Evolutionary conservation across 2,329 filamentous ascomycete species (phyloP), one percentile per base, ranked within the genome.

Genomic region (Microsporum ferrugineum): DNA sequence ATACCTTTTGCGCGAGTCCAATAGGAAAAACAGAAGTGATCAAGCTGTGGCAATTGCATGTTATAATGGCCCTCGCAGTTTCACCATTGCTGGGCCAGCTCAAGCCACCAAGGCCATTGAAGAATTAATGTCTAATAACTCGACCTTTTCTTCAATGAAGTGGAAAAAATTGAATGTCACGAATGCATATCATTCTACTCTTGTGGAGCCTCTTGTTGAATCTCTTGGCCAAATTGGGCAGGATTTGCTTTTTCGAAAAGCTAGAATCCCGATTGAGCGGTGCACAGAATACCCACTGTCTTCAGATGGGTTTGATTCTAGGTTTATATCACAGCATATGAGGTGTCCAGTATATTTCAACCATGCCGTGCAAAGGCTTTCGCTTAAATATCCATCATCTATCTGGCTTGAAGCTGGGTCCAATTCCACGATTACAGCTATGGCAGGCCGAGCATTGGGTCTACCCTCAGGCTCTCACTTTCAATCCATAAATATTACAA

Each of bases 351-450:
- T 80, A 0, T 78, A 68, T 65, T 79, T 79, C 64, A 41, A 70
- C 27, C 69, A 79, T 5, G 80, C 76, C 0, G 61, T 80, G 0
- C 66, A 75, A 39, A 65, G 78, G 0, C 64, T 82, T 0, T 64
- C 69, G 0, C 60, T 71, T 5, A 58, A 68, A 4, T 65, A 69
- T 33, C 68, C 70, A 0, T 31, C 53, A 0, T 67, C 64, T 8
- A 64, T 75, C 14, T 79, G 66, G 57, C 69, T 79, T 0, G 78
- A 80, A 60, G 77, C 76, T 0, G 78, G 78, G 0, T 75, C 73
- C 3, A 71, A 66, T 61, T 72, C 72, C 0, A 67, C 71, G 1
- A 53, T 57, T 39, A 64, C 63, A 1, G 39, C 45, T 2, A 73
- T 76, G 70, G 69, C 66, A 0, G 59, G 64, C 8, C 65, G 70